Conservation (phyloP, 768 basidiomycete species). For the Trametes cubensis region DNA sequence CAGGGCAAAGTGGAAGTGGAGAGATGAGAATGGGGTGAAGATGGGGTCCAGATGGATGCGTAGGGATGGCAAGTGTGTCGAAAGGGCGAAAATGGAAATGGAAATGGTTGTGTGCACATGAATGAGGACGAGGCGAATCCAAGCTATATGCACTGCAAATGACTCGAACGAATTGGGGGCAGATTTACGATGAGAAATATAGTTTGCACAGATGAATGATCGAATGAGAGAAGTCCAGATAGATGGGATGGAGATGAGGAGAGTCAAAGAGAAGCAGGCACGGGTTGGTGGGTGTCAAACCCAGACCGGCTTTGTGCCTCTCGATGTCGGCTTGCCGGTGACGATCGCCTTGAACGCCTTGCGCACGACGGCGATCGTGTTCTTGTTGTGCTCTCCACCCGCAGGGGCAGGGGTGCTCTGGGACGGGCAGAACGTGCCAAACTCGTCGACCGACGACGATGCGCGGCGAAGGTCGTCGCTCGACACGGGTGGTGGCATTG, state of each 20-base stretch:
- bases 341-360: slow-evolving; percentile 80
- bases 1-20: not conserved
- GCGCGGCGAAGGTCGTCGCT: slow-evolving; percentile 58
- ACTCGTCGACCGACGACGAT: slow-evolving; percentile 59
- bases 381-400: slow-evolving; percentile 48
- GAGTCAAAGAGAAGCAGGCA: not conserved
- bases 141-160: slow-evolving; percentile 15
- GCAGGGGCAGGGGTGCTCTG: slow-evolving; percentile 27
- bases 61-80: not conserved
- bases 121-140: slow-evolving; percentile 14
- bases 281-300: slow-evolving; percentile 1
- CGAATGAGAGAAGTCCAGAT: not conserved
- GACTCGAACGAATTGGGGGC: slow-evolving; percentile 13
- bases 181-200: slow-evolving; percentile 4
- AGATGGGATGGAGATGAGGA: slow-evolving; percentile 2
- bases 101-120: slow-evolving; percentile 10
- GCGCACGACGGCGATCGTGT: slow-evolving; percentile 59
- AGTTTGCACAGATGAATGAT: no score
- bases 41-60: not conserved
- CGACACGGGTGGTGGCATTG: slow-evolving; percentile 74
- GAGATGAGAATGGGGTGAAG: not conserved
- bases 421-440: slow-evolving; percentile 44
- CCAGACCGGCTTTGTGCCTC: slow-evolving; percentile 21
- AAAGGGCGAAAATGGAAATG: slow-evolving; percentile 9
- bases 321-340: slow-evolving; percentile 48